Evolutionary conservation across 495 filamentous ascomycete genomes (phyloP).

Genomic region (Aspergillus cavernicola): DNA sequence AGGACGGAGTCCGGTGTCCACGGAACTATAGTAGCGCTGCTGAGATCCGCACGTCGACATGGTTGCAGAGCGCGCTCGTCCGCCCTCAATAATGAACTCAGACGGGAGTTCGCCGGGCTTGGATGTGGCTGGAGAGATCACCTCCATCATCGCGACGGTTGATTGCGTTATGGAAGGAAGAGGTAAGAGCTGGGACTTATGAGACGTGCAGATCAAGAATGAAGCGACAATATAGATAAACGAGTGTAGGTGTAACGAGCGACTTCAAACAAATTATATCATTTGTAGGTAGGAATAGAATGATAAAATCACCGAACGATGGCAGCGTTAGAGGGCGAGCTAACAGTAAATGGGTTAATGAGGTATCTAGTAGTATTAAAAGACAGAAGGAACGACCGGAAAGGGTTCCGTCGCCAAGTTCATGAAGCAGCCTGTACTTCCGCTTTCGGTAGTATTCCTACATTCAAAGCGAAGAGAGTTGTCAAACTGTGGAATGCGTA

Average conservation of each 20-base stretch:
- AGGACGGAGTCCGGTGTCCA: not conserved
- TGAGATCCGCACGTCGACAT: not conserved
- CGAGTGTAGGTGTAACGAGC: slow-evolving; percentile 15
- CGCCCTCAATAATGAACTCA: not conserved
- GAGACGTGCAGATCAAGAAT: not conserved
- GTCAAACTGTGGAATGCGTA: slow-evolving; percentile 1
- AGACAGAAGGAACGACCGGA: slow-evolving; percentile 15
- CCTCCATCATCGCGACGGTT: slow-evolving; percentile 8
- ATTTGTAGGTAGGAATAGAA: slow-evolving; percentile 17
- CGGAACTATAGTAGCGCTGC: slow-evolving; percentile 14
- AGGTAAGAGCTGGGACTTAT: not conserved
- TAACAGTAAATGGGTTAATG: not conserved
- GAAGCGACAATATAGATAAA: slow-evolving; percentile 9
- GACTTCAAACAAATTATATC: slow-evolving; percentile 11
- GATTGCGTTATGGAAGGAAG: not conserved
- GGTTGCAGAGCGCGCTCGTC: not conserved
- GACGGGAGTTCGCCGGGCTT: not conserved
- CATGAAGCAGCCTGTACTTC: slow-evolving; percentile 16
- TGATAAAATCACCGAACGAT: slow-evolving; percentile 4
- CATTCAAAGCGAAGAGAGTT: no score
- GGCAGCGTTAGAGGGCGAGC: not conserved
- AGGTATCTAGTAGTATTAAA: not conserved
- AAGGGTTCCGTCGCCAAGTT: not conserved
- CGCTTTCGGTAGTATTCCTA: slow-evolving; percentile 19
- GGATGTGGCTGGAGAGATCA: not conserved